phyloP scores from a whole-genome alignment of 148 eudicot species.

The Fallopia convolvulus region DNA sequence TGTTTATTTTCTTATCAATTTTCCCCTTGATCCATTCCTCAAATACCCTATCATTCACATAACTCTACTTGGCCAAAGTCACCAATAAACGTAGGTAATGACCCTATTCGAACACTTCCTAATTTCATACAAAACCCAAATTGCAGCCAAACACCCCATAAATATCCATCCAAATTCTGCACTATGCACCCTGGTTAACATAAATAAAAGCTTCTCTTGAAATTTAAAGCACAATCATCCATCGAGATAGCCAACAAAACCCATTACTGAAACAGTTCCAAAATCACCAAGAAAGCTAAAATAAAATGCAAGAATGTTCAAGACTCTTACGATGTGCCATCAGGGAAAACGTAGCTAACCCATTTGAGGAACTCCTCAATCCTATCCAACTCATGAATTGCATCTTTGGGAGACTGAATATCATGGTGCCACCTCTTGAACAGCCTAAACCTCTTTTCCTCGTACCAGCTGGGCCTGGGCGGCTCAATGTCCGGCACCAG shows the following conservation, averaged over 20 bases:
- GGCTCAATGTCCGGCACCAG: conserved; percentile 45
- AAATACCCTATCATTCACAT: background rate
- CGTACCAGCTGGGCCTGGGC: conserved; percentile 9
- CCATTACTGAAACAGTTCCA: conserved; percentile 1
- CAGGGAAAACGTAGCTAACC: conserved; percentile 77
- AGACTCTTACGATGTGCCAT: conserved; percentile 66
- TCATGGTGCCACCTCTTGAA: conserved; percentile 29
- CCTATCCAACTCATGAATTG: conserved; percentile 75
- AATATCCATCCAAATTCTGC: background rate
- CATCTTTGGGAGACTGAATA: conserved; percentile 40
- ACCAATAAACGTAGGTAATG: too few species aligned
- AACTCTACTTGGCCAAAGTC: too few species aligned
- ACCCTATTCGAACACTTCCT: too few species aligned
- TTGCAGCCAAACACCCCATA: background rate
- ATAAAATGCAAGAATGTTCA: background rate
- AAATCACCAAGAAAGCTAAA: background rate
- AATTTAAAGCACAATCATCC: background rate
- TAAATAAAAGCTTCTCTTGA: background rate
- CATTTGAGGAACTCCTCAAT: conserved; percentile 86
- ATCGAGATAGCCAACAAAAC: background rate
- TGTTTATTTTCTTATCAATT: background rate
- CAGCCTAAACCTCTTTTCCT: conserved; percentile 4
- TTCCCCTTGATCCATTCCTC: background rate
- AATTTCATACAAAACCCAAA: background rate
- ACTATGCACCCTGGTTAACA: background rate